Evolutionary conservation across 352 stramenopile genomes (phyloP), one percentile per base, ranked within the genome.

Genomic region (Globisporangium cederbergense): DNA sequence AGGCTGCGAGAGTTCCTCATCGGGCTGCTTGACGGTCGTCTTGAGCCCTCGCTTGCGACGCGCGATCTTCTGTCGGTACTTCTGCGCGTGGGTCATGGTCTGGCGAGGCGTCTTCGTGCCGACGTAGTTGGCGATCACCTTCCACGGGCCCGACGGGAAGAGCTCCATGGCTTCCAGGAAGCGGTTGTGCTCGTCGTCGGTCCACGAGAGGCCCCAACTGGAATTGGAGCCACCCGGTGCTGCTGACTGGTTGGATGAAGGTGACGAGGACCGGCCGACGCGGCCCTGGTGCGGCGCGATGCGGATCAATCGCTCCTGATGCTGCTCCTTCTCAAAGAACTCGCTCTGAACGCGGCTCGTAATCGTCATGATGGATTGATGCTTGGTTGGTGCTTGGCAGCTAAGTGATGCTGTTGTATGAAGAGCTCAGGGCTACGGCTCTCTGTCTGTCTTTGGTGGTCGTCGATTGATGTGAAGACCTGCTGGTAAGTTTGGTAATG

Each of bases 31-130:
- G 28, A n/a, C 25, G 9, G 40, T 58, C 16, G 60, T 68, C 53
- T 71, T 66, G 18, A 72, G 56, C 6, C 66, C 66, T 59, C 66
- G 66, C 28, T 65, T 57, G 10, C 66, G 60, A 0, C 68, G 51
- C 16, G 58, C 59, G 34, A 75, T 72, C 56, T 75, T 75, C 34
- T 73, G 57, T 11, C 68, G 67, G 42, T 75, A 75, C 47, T 75
- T 75, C 45, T 75, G 68, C 6, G 62, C 68, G 45, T 76, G 67
- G 6, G 66, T 74, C 67, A 74, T 68, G 16, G 67, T 72, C 36
- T 74, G 67, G 11, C 67, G 67, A 20, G 62, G 40, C 0, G 70
- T 72, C 14, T 67, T 67, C 16, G 70, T 66, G 14, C 64, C 70
- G 11, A 76, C 68, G 25, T 72, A 60, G 47, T 60, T 66, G 1